Evolutionary conservation across 2,329 filamentous ascomycete genomes (phyloP).

Genomic region (Sphaceloma murrayae): DNA sequence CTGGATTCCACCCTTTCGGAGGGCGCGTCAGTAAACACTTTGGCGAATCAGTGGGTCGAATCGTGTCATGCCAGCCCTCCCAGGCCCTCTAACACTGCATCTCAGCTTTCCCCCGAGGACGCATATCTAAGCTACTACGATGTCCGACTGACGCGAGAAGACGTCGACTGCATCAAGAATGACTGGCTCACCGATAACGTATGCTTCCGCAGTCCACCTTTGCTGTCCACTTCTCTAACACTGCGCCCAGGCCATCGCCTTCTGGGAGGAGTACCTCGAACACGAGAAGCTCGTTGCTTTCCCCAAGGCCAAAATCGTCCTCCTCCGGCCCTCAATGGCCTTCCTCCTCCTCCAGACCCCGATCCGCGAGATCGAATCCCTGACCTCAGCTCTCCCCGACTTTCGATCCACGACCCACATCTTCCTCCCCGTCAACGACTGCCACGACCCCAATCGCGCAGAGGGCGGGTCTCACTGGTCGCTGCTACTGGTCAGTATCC

Average conservation of each 20-base stretch:
- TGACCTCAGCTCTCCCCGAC: slow-evolving; percentile 63
- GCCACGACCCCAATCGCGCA: slow-evolving; percentile 61
- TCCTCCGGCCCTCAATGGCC: slow-evolving; percentile 85
- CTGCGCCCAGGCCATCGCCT: slow-evolving; percentile 68
- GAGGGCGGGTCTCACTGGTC: slow-evolving; percentile 95
- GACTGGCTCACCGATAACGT: slow-evolving; percentile 98
- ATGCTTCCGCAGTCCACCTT: slow-evolving; percentile 27
- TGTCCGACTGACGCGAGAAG: slow-evolving; percentile 67
- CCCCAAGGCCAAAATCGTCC: slow-evolving; percentile 74
- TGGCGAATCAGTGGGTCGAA: slow-evolving; percentile 38
- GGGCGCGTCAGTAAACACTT: slow-evolving; percentile 44
- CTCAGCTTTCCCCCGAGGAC: slow-evolving; percentile 45
- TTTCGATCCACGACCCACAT: slow-evolving; percentile 78
- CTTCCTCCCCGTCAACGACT: slow-evolving; percentile 93
- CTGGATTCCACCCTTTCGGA: slow-evolving; percentile 45
- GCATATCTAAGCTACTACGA: slow-evolving; percentile 58
- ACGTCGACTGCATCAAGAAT: slow-evolving; percentile 76
- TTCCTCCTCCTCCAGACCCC: slow-evolving; percentile 75
- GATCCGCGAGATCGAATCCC: no score
- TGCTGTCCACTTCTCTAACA: neutral
- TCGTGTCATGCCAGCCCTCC: neutral
- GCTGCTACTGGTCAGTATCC: slow-evolving; percentile 74
- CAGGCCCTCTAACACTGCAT: slow-evolving; percentile 7
- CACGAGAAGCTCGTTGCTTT: slow-evolving; percentile 73
- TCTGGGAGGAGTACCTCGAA: slow-evolving; percentile 97